These are phyloP conservation scores for Ogataea sp. DNA, from an alignment of 805 yeast species.

Conservation along the genomic window DNA sequence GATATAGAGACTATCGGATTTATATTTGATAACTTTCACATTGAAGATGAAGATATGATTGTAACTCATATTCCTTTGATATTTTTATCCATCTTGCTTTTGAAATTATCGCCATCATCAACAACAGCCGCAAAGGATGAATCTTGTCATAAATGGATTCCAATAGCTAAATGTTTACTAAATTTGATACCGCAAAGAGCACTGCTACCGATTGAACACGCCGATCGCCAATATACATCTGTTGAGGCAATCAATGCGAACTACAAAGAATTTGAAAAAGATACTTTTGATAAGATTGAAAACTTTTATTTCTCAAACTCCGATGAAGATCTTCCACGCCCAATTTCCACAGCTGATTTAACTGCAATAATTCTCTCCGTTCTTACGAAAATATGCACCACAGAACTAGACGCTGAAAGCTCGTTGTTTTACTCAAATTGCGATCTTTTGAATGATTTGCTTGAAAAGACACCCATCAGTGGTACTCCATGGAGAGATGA, in stretches of 20 bases:
- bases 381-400: constrained; percentile 16
- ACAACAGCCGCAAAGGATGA: constrained; percentile 5
- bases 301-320: constrained; percentile 8
- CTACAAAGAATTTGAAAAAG: constrained; percentile 7
- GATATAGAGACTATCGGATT: constrained; percentile 47
- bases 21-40: constrained; percentile 56
- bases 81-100: constrained; percentile 37
- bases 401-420: constrained; percentile 8
- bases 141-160: constrained; percentile 30
- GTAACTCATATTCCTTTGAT: constrained; percentile 69
- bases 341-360: constrained; percentile 36
- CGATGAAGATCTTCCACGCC: constrained; percentile 16
- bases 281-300: constrained; percentile 8
- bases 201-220: constrained; percentile 43
- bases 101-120: constrained; percentile 4
- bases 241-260: constrained; percentile 2
- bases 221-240: constrained; percentile 14
- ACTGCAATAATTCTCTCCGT: constrained; percentile 31
- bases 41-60: constrained; percentile 83
- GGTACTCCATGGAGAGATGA: constrained; percentile 23
- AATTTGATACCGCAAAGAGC: constrained; percentile 57
- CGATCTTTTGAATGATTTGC: constrained; percentile 26
- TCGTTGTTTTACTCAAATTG: constrained; percentile 24
- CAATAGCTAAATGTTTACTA: constrained; percentile 35
- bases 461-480: constrained; percentile 38